Evolutionary conservation across 75 land plant species (phyloP).

Genomic region (Selaginella moellendorffii): DNA sequence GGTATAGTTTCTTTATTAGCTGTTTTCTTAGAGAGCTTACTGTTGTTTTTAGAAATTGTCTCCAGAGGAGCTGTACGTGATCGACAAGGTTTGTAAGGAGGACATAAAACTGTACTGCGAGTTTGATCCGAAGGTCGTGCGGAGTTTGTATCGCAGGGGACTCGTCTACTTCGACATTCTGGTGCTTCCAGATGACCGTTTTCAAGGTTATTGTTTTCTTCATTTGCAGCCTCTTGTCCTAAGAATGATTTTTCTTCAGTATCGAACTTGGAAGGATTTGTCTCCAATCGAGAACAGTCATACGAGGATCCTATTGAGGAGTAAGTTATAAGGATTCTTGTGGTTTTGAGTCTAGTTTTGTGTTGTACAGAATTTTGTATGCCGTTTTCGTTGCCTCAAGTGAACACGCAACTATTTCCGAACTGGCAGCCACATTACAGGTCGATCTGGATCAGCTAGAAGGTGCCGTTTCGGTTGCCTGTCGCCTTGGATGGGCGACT

Average conservation of each 20-base stretch:
- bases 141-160: slow-evolving; percentile 60
- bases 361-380: slow-evolving; percentile 89
- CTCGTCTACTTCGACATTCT: slow-evolving; percentile 93
- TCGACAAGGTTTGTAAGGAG: slow-evolving; percentile 90
- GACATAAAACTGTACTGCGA: slow-evolving; percentile 72
- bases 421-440: slow-evolving; percentile 81
- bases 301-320: slow-evolving; percentile 99
- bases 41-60: slow-evolving; percentile 51
- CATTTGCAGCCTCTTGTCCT: not conserved
- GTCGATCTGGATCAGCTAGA: slow-evolving; percentile 84
- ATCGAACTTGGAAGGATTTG: slow-evolving; percentile 93
- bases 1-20: slow-evolving; percentile 23
- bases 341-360: too few relatives aligned
- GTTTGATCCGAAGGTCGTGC: slow-evolving; percentile 73
- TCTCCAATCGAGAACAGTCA: slow-evolving; percentile 92
- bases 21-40: slow-evolving; percentile 15
- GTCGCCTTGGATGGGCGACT: slow-evolving; percentile 90
- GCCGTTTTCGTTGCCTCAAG: slow-evolving; percentile 97
- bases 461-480: slow-evolving; percentile 90
- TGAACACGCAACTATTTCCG: slow-evolving; percentile 91
- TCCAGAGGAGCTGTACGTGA: slow-evolving; percentile 79
- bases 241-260: slow-evolving; percentile 35
- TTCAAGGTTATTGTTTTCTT: slow-evolving; percentile 51
- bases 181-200: slow-evolving; percentile 95
- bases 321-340: slow-evolving; percentile 29